Conservation (phyloP, 2,329 filamentous ascomycete genomes). For the Phoma sp. region DNA sequence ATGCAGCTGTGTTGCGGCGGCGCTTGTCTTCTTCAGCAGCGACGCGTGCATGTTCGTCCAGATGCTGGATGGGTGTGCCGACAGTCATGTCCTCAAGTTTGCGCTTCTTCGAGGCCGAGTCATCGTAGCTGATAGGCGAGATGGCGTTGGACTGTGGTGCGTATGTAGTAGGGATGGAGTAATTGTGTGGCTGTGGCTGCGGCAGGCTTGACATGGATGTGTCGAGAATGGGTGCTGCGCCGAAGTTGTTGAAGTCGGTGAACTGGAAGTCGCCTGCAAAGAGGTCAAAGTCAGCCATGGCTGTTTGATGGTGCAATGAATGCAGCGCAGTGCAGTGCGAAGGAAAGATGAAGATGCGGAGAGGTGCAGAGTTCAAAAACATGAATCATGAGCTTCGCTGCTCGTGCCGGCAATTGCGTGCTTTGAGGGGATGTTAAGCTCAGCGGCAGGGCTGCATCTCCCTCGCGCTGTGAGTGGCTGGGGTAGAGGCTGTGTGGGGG, state of each 20-base stretch:
- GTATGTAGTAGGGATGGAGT: slow-evolving; percentile 36
- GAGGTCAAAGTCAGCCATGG: slow-evolving; percentile 46
- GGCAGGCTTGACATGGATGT: slow-evolving; percentile 37
- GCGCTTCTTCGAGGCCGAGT: slow-evolving; percentile 52
- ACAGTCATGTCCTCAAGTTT: slow-evolving; percentile 50
- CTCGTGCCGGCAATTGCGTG: slow-evolving; percentile 43
- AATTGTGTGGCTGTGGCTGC: slow-evolving; percentile 34
- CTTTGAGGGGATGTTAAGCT: slow-evolving; percentile 34
- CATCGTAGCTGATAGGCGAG: slow-evolving; percentile 40
- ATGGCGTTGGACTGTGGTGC: slow-evolving; percentile 36
- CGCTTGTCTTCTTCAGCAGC: slow-evolving; percentile 62
- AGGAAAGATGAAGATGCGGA: slow-evolving; percentile 2
- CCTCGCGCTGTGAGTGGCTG: slow-evolving; percentile 34
- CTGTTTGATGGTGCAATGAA: slow-evolving; percentile 2
- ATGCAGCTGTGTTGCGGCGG: slow-evolving; percentile 60
- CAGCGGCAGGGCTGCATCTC: slow-evolving; percentile 29
- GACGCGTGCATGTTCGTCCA: slow-evolving; percentile 55
- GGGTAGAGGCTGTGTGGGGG: slow-evolving; percentile 34
- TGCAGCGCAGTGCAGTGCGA: slow-evolving; percentile 10
- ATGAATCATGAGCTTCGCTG: slow-evolving; percentile 6
- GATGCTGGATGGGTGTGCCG: slow-evolving; percentile 37
- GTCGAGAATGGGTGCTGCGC: slow-evolving; percentile 38
- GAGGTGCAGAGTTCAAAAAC: slow-evolving; percentile 2
- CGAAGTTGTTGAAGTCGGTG: slow-evolving; percentile 54
- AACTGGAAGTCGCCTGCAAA: slow-evolving; percentile 54